Evolutionary conservation across 2,329 filamentous ascomycete species (phyloP).

Genomic region (Didymella sp.): DNA sequence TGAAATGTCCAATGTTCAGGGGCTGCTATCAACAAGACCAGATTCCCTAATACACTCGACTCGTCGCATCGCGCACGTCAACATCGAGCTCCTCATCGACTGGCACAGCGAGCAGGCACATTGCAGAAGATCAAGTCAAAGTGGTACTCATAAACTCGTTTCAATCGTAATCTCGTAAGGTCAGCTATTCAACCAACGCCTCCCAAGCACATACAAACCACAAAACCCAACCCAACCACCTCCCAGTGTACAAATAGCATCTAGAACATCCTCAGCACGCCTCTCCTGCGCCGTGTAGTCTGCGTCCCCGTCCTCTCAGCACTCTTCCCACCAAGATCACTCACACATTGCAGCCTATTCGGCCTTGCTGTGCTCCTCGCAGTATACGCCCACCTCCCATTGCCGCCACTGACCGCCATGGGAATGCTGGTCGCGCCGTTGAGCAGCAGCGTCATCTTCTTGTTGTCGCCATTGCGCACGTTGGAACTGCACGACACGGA

Average conservation of each 20-base stretch:
- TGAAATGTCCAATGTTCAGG: too few species aligned
- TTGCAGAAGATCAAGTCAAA: not conserved
- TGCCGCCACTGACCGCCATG: conserved; percentile 31
- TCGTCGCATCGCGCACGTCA: not conserved
- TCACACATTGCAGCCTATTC: conserved; percentile 38
- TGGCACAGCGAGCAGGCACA: not conserved
- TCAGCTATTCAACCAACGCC: not conserved
- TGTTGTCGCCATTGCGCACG: conserved; percentile 42
- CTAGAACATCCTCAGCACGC: not conserved
- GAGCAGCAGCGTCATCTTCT: conserved; percentile 39
- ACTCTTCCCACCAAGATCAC: conserved; percentile 35
- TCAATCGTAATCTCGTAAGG: conserved; percentile 1
- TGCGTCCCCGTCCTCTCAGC: conserved; percentile 24
- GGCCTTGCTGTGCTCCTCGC: conserved; percentile 37
- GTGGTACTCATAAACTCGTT: not conserved
- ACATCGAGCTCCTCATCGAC: not conserved
- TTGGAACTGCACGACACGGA: conserved; percentile 45
- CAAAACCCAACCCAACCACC: not conserved
- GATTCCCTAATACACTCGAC: too few species aligned
- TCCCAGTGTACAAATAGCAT: not conserved
- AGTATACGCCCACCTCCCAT: conserved; percentile 41
- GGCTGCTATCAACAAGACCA: not conserved
- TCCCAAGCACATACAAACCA: not conserved
- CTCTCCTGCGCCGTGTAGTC: conserved; percentile 25
- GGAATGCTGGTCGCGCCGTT: conserved; percentile 30